Evolutionary conservation across 1,139 yeast genomes (phyloP).

Genomic region (Groenewaldozyma sp.): DNA sequence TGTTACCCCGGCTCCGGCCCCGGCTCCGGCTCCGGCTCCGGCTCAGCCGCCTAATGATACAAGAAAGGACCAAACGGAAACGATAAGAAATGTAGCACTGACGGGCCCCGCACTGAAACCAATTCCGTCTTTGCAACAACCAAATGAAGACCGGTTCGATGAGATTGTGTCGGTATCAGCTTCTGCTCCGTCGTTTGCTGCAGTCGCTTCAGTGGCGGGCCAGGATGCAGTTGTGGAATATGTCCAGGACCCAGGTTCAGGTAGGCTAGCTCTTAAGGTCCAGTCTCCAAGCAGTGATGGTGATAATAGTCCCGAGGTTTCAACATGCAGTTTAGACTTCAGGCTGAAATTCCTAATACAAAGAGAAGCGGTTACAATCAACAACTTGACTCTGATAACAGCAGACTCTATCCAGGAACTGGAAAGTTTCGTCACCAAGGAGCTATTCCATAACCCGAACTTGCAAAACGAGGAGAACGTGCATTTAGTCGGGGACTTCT

Average conservation of each 20-base stretch:
- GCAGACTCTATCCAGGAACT: slow-evolving; percentile 24
- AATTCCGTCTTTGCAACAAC: not conserved
- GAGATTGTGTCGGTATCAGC: not conserved
- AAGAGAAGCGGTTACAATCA: slow-evolving; percentile 10
- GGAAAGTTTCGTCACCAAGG: slow-evolving; percentile 29
- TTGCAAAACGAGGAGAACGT: slow-evolving; percentile 33
- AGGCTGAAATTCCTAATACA: slow-evolving; percentile 13
- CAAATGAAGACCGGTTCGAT: too few species aligned
- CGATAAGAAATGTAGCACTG: not conserved
- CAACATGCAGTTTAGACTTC: slow-evolving; percentile 14
- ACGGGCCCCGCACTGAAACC: not conserved
- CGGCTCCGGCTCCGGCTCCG: not conserved
- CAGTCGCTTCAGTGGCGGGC: slow-evolving; percentile 1
- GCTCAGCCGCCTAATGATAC: not conserved
- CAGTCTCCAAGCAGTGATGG: slow-evolving; percentile 1
- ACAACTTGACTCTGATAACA: slow-evolving; percentile 29
- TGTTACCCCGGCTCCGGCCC: not conserved
- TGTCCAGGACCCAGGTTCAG: slow-evolving; percentile 10
- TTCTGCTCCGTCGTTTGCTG: not conserved
- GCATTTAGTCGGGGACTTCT: slow-evolving; percentile 29
- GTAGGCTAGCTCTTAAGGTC: slow-evolving; percentile 16
- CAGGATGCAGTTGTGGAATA: slow-evolving; percentile 6
- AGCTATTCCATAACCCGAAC: slow-evolving; percentile 34
- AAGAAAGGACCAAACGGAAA: too few species aligned
- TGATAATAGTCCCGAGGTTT: not conserved